Conservation (phyloP, 108 stramenopile genomes). For the Pinguiococcus pyrenoidosus region DNA sequence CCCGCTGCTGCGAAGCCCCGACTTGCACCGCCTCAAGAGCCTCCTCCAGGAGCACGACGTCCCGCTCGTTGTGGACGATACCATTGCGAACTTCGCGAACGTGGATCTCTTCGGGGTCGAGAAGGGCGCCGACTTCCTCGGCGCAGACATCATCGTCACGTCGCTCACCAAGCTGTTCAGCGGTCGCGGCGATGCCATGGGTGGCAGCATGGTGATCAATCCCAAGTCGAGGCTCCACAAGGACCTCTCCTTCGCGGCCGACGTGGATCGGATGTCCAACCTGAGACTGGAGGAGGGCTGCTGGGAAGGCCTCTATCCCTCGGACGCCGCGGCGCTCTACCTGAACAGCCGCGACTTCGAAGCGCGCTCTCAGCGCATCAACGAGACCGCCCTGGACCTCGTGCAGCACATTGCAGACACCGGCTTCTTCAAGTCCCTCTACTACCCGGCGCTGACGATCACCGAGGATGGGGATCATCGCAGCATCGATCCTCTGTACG, state of each 20-base stretch:
- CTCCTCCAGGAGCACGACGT: conserved; percentile 46
- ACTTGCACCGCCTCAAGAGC: conserved; percentile 31
- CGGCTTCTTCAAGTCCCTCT: conserved; percentile 37
- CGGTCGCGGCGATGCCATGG: conserved; percentile 57
- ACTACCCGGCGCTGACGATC: conserved; percentile 43
- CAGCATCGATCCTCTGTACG: no score
- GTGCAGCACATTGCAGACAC: conserved; percentile 35
- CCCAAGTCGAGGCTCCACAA: not conserved
- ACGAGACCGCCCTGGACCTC: conserved; percentile 42
- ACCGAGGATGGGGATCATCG: no score
- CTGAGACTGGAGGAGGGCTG: no score
- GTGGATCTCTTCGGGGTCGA: conserved; percentile 38
- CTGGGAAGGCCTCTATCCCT: no score
- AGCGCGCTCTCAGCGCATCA: conserved; percentile 39
- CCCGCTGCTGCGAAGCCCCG: conserved; percentile 51
- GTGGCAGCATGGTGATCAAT: conserved; percentile 32
- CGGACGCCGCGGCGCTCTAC: conserved; percentile 36
- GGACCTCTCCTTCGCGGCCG: not conserved
- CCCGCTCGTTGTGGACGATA: conserved; percentile 50
- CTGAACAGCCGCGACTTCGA: conserved; percentile 39
- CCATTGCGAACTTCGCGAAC: conserved; percentile 56
- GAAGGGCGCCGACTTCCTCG: conserved; percentile 7
- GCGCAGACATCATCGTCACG: conserved; percentile 51
- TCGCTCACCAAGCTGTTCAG: conserved; percentile 52
- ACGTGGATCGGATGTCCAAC: no score